Evolutionary conservation across 352 stramenopile genomes (phyloP).

Genomic region (Phytophthora cactorum): DNA sequence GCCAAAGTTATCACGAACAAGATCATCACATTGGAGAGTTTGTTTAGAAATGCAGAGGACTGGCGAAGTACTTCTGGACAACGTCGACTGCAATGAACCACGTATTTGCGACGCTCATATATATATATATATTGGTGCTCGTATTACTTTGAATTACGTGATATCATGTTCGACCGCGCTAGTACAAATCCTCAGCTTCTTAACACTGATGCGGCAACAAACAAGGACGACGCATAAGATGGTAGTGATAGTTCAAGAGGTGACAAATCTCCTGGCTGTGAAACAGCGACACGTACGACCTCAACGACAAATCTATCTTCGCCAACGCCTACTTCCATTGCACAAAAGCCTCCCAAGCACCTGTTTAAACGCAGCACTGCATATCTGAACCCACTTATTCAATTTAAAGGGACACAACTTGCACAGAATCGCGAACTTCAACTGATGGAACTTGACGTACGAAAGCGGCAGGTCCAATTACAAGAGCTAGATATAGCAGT

Average conservation of each 20-base stretch:
- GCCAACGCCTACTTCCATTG: conserved; percentile 8
- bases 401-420: conserved; percentile 7
- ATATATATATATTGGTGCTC: conserved; percentile 1
- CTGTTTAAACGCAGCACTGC: neutral
- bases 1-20: conserved; percentile 12
- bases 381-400: neutral
- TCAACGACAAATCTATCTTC: neutral
- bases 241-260: neutral
- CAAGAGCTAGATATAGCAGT: conserved; percentile 8
- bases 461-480: neutral
- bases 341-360: neutral
- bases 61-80: neutral
- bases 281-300: too few species aligned
- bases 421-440: neutral
- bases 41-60: conserved; percentile 6
- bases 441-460: conserved; percentile 1
- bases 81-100: neutral
- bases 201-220: conserved; percentile 1
- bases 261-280: neutral
- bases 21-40: neutral
- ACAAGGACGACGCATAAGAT: neutral
- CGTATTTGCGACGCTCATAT: conserved; percentile 1
- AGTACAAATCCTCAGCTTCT: conserved; percentile 11
- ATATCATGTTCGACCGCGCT: conserved; percentile 4
- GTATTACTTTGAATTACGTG: conserved; percentile 14